Conservation (phyloP, 2,329 filamentous ascomycete genomes). For the Botrytis aclada region DNA sequence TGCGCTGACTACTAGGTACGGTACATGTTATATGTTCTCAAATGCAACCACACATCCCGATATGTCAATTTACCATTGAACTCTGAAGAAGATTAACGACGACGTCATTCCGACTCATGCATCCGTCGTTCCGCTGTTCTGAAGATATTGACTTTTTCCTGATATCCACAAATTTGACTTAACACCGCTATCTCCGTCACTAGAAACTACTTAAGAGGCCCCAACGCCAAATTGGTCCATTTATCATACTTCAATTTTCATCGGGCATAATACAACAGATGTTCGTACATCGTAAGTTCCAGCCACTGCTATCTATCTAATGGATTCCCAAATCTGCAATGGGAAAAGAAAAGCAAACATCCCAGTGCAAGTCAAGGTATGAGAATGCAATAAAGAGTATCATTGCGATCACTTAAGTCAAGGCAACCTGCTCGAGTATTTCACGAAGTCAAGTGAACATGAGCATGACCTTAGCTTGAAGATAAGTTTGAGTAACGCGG, state of each 20-base stretch:
- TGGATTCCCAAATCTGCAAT: not conserved
- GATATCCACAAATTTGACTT: not conserved
- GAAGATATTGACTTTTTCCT: not conserved
- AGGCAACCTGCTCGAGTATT: not conserved
- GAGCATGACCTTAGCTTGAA: not conserved
- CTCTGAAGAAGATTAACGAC: not conserved
- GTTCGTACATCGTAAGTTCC: not conserved
- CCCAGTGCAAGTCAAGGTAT: not conserved
- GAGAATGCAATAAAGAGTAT: not conserved
- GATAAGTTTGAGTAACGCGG: not conserved
- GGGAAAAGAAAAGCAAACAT: not conserved
- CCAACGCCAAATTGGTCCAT: not conserved
- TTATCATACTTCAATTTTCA: not conserved
- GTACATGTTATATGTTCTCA: no score
- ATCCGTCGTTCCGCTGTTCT: not conserved
- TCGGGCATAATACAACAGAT: no score
- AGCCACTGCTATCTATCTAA: not conserved
- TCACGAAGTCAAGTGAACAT: not conserved
- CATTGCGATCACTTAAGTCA: not conserved
- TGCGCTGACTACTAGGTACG: not conserved
- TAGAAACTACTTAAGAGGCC: not conserved
- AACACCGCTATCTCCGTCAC: not conserved
- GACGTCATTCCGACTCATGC: no score
- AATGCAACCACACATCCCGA: not conserved
- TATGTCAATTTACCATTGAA: no score